These are phyloP conservation scores for Quercus phellos DNA, from an alignment of 331 rosid species.

Conservation along the genomic window DNA sequence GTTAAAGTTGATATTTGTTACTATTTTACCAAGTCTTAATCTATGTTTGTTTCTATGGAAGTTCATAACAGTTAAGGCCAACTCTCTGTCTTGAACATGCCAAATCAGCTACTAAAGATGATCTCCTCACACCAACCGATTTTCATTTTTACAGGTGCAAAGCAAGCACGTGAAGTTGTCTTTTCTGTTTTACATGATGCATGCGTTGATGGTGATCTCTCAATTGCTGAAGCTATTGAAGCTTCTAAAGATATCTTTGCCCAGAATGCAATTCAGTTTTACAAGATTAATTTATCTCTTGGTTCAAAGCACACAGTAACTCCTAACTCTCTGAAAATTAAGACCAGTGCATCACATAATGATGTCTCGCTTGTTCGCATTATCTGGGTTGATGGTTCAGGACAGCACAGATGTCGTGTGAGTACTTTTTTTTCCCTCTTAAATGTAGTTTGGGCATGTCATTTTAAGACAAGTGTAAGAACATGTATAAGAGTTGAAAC, in stretches of 20 bases:
- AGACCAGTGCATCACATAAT: constrained; percentile 24
- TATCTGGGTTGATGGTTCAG: constrained; percentile 78
- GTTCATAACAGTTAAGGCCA: background rate
- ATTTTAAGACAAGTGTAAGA: constrained; percentile 4
- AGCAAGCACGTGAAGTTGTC: constrained; percentile 71
- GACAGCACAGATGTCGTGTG: constrained; percentile 94
- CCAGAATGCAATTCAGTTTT: constrained; percentile 59
- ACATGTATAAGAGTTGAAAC: constrained; percentile 4
- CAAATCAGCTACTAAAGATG: background rate
- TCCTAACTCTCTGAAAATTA: constrained; percentile 23
- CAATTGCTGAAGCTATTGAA: constrained; percentile 66
- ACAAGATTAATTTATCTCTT: constrained; percentile 44
- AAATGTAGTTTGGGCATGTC: constrained; percentile 2
- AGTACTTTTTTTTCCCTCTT: constrained; percentile 27
- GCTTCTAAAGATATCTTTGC: constrained; percentile 74
- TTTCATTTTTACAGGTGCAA: constrained; percentile 57
- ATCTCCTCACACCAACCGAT: constrained; percentile 1
- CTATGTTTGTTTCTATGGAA: background rate
- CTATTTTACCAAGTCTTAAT: background rate
- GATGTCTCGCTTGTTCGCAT: constrained; percentile 58
- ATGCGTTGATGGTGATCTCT: constrained; percentile 74
- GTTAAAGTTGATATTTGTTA: constrained; percentile 22
- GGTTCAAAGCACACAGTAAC: constrained; percentile 24
- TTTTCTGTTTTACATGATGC: constrained; percentile 71
- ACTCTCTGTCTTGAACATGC: background rate